Evolutionary conservation across 2,329 filamentous ascomycete species (phyloP), one percentile per base, ranked within the genome.

Genomic region (Exophiala alcalophila): DNA sequence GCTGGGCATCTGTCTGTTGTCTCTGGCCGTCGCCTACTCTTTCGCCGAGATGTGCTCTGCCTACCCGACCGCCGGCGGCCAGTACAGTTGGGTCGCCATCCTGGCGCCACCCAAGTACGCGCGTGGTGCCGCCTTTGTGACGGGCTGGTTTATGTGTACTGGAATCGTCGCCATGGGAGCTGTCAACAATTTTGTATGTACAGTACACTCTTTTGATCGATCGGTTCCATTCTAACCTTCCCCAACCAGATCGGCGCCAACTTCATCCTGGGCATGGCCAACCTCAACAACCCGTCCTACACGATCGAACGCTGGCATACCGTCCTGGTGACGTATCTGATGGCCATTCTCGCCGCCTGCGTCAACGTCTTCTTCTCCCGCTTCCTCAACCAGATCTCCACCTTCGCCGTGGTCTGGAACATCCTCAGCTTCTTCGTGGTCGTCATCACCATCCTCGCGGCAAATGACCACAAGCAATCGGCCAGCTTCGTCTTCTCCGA

Each of bases 241-340:
- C 11, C 3, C 32, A 36, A 24, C 9, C 15, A 48, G 47, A 71
- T 78, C 40, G 65, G 64, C 1, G 70, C 74, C 11, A 77, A 78
- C 44, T 78, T 78, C 57, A 61, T 78, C 21, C 68, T 78, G 1
- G 76, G 74, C 4, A 68, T 72, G 51, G 72, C 71, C 7, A 74
- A 77, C 26, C 61, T 79, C 5, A 70, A 72, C 36, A 68, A 74
- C 43, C 71, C 71, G 0, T 59, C 60, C 7, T 79, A 72, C 47
- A 66, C 59, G 1, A 78, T 78, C 40, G 61, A 77, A 50, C 65
- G 75, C 24, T 79, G 76, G 75, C 75, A 78, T 47, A 73, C 71
- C 0, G 73, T 76, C 0, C 61, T 78, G 2, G 63, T 78, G 0
- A 67, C 74, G 3, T 78, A 76, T 45, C 57, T 67, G 6, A 64